phyloP scores from a whole-genome alignment of 805 yeast species.

The Trichomonascus vanleenenianus region DNA sequence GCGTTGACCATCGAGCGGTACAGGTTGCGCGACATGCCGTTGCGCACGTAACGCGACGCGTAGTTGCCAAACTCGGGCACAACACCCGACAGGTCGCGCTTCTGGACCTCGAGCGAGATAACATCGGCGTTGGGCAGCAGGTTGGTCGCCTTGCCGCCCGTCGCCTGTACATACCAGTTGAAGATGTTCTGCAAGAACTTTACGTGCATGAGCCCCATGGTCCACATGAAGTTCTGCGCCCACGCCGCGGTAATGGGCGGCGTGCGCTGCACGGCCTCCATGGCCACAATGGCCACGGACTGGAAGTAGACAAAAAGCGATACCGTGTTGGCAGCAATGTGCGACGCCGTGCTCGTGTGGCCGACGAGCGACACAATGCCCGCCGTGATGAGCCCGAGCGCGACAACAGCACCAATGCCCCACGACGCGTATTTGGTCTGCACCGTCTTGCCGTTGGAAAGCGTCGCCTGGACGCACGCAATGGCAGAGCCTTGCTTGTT shows the following conservation, averaged over 20 bases:
- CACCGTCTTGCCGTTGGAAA: conserved; percentile 87
- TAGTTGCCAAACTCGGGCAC: conserved; percentile 12
- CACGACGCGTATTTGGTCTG: conserved; percentile 88
- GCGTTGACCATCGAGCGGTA: conserved; percentile 10
- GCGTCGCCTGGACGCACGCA: conserved; percentile 88
- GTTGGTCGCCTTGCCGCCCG: conserved; percentile 84
- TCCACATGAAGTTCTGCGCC: conserved; percentile 96
- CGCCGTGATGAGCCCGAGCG: conserved; percentile 79
- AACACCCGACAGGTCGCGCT: conserved; percentile 20
- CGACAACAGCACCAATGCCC: conserved; percentile 92
- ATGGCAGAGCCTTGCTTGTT: conserved; percentile 33
- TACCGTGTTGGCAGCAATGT: conserved; percentile 92
- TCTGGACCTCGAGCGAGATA: conserved; percentile 74
- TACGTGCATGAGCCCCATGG: conserved; percentile 80
- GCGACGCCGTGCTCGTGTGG: conserved; percentile 88
- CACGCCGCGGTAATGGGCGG: conserved; percentile 98
- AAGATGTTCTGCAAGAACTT: conserved; percentile 75
- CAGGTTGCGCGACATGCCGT: conserved; percentile 9
- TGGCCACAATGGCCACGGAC: conserved; percentile 79
- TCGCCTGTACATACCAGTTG: conserved; percentile 91
- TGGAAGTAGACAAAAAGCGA: conserved; percentile 92
- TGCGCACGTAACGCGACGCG: conserved; percentile 7
- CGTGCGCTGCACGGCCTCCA: conserved; percentile 88
- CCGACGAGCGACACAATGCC: conserved; percentile 84
- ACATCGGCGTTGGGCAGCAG: conserved; percentile 55